Evolutionary conservation across 129 eudicot genomes (phyloP), one percentile per base, ranked within the genome.

Genomic region (Glebionis coronaria): DNA sequence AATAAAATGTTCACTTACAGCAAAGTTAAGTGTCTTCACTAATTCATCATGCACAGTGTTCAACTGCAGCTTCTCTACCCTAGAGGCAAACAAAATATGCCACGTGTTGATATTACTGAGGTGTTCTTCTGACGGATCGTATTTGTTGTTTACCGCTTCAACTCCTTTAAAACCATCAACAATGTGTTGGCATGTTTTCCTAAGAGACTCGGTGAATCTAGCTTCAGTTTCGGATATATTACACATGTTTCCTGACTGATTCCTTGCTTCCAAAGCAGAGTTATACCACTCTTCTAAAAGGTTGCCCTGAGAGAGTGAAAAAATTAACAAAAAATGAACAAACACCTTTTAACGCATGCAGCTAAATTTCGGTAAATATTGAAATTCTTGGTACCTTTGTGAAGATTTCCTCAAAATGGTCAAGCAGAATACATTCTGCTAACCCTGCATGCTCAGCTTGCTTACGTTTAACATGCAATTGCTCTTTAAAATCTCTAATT

Each of bases 331-430:
- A 29, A 21, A 63, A 3, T 1, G 44, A 16, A 35, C 19, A 44
- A 35, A 35, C 67, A 23, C n/a, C n/a, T n/a, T n/a, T n/a, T n/a
- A n/a, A n/a, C n/a, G n/a, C n/a, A n/a, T n/a, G n/a, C n/a, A 1
- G n/a, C 49, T 14, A 1, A 31, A 8, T 9, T 40, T 53, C 49
- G 10, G 56, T 19, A 73, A 27, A 50, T n/a, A 51, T 19, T 28
- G 47, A 4, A 14, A 10, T 27, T 63, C 64, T 56, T 42, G 4
- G 6, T 74, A 89, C 99, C 85, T 94, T 73, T 15, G 67, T 58
- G 60, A 94, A 64, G 70, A 86, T 71, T 12, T 65, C 85, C 63
- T 81, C 80, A 56, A 89, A 72, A 68, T 84, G 88, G 70, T 78
- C 80, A 60, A 86, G 80, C 44, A 94, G 79, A 59, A 83, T 73